Base-by-base conservation (phyloP, 768 basidiomycete species). In the Naganishia onofrii region DNA sequence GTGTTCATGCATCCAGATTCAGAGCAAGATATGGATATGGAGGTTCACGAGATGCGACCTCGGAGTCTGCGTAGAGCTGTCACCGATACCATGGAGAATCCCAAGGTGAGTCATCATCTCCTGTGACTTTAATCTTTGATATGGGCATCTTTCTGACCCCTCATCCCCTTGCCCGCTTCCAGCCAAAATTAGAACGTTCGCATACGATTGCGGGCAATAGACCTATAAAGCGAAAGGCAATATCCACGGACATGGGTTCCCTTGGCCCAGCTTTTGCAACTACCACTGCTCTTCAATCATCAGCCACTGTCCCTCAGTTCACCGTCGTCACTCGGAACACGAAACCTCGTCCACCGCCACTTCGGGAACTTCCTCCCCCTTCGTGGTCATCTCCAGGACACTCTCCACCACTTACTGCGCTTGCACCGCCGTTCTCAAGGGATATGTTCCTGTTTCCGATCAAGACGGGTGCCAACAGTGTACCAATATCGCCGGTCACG, bases 341-440 rank as follows among this genome's bases (percentile, higher is more conserved):
- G 15, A 53, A 44, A 29, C 34, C 53, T 13, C 66, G 70, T 34
- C 71, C 71, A 2, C 71, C 71, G 15, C 71, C 71, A 15, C 67
- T 72, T 6, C 57, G 71, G 31, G 58, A 72, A 28, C 67, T 72
- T 6, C 71, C 71, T 26, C 67, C 60, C 12, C 71, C 71, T 13
- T 72, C 71, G 6, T 72, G 71, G 71, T 72, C 71, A 0, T 72
- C 66, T 15, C 71, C 71, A 1, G 71, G 71, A 7, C 71, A 67
- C 23, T 72, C 71, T 7, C 71, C 71, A 5, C 71, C 71, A 9
- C 54, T 72, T 51, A 72, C 71, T 13, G 52, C 67, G 9, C 38
- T 72, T 3, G 71, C 71, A 2, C 54, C 66, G 21, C 67, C 71
- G 2, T 72, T 72, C 26, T 66, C 71, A 36, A 68, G 67, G 19